Evolutionary conservation across 257 asterid genomes (phyloP).

Genomic region (Ocimum tenuiflorum): DNA sequence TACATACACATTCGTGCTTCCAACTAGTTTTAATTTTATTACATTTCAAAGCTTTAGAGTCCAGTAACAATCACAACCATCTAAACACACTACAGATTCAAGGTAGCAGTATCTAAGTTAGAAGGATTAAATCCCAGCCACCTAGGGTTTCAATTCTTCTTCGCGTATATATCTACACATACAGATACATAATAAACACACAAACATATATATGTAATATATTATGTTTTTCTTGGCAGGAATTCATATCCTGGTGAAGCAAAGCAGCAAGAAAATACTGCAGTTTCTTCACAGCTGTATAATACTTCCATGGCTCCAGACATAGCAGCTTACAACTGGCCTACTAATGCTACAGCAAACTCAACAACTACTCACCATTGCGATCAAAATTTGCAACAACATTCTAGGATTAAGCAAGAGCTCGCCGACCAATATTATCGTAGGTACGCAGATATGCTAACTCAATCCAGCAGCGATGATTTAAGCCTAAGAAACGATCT

Average conservation of each 20-base stretch:
- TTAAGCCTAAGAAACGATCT: not conserved
- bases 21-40: not conserved
- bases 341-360: not conserved
- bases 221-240: constrained; percentile 16
- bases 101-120: not conserved
- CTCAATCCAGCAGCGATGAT: constrained; percentile 31
- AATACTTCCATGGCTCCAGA: constrained; percentile 47
- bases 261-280: constrained; percentile 22
- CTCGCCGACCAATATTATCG: constrained; percentile 35
- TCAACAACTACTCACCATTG: not conserved
- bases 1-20: not conserved
- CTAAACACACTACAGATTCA: no score
- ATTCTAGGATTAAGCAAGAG: constrained; percentile 39
- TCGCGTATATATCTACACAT: not conserved
- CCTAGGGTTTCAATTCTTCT: not conserved
- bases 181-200: not conserved
- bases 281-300: constrained; percentile 24
- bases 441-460: constrained; percentile 36
- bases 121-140: no score
- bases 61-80: not conserved
- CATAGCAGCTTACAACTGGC: constrained; percentile 36
- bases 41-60: not conserved
- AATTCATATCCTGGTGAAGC: constrained; percentile 33
- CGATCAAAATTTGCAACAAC: constrained; percentile 29
- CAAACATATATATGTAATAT: not conserved